Base-by-base conservation (phyloP, 352 stramenopile genomes). In the Phytophthora niederhauseri region DNA sequence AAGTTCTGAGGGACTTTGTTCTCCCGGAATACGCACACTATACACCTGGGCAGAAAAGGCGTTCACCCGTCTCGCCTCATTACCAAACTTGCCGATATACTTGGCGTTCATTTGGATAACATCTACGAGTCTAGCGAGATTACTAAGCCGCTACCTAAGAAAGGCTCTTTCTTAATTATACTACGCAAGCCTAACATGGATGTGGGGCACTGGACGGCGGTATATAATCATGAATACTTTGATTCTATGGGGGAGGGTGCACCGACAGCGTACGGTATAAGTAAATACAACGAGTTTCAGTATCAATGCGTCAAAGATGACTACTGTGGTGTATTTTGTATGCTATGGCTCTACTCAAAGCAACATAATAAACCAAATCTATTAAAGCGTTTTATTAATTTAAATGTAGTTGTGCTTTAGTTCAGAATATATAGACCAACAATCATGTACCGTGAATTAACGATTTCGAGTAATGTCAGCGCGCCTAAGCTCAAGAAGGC, bases 131-230 rank as follows among this genome's bases (percentile, higher is more conserved):
- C 38, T 19, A 48, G 38, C 17, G 38, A 48, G 14, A 43, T 61
- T 41, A 50, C 34, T 46, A 54, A 6, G 26, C 14, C 7, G 36
- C 55, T 61, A n/a, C 15, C 55, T 4, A 53, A 61, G 24, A 53
- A 51, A 14, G 38, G 38, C 2, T 45, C 55, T 14, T 61, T 43
- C 12, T 15, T 62, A n/a, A 62, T 62, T 34, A 14, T 62, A 15
- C 41, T 62, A 31, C 14, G 56, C 26, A 15, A 8, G 2, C 41
- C 56, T 31, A 45, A 53, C 6, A 15, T 46, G 2, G 56, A 62
- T 45, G 26, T 62, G 1, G 41, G 56, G 0, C 56, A 62, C 15
- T 62, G 56, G 41, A 53, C 38, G 5, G 38, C 41, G 19, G 41
- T 46, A 1, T 3, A 34, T 34, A 34, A 34, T 34, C 6, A 12